Evolutionary conservation across 345 rosid species (phyloP).

Genomic region (Lepidium africanum): DNA sequence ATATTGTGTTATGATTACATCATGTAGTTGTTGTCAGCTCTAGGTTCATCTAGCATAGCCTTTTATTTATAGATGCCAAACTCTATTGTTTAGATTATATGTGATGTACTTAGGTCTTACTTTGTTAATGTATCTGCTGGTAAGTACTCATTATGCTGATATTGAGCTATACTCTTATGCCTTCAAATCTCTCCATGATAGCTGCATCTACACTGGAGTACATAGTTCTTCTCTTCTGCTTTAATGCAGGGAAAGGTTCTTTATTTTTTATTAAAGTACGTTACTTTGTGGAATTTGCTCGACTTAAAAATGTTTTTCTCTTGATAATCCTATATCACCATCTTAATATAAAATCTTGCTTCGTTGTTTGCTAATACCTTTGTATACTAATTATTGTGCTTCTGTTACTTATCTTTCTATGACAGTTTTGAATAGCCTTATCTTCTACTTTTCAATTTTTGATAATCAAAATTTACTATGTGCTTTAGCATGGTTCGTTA

Average conservation of each 20-base stretch:
- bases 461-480: not conserved
- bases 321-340: not conserved
- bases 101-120: not conserved
- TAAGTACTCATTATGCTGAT: not conserved
- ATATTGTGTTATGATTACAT: conserved; percentile 8
- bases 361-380: not conserved
- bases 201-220: not conserved
- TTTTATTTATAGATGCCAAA: not conserved
- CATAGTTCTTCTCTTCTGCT: conserved; percentile 1
- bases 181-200: not conserved
- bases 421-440: not conserved
- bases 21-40: not conserved
- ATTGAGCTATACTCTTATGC: conserved; percentile 1
- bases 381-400: not conserved
- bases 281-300: not conserved
- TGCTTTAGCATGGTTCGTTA: not conserved
- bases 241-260: conserved; percentile 17
- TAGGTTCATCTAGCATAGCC: not conserved
- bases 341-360: not conserved
- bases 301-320: not conserved
- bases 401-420: not conserved
- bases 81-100: not conserved
- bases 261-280: not conserved
- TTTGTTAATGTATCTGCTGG: not conserved
- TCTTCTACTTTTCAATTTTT: not conserved